Evolutionary conservation across 805 yeast species (phyloP).

Genomic region (Grigorovia humatica): DNA sequence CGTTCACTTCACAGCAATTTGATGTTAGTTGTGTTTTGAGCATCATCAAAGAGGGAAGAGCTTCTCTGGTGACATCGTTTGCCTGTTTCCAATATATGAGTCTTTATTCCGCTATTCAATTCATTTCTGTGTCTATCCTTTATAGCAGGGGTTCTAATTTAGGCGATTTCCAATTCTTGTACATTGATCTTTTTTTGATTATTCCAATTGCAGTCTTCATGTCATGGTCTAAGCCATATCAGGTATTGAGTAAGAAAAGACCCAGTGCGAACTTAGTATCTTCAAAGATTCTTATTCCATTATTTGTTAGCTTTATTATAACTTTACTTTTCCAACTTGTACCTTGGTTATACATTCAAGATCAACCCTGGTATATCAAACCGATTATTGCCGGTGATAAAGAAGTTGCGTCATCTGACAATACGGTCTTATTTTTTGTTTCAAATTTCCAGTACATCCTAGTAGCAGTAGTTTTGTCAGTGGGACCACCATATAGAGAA

Average conservation of each 20-base stretch:
- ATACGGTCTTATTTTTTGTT: slow-evolving; percentile 71
- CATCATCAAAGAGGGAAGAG: slow-evolving; percentile 89
- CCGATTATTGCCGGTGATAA: slow-evolving; percentile 79
- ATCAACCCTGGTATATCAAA: slow-evolving; percentile 61
- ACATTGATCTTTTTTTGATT: slow-evolving; percentile 84
- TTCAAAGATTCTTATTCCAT: slow-evolving; percentile 73
- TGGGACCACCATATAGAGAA: slow-evolving; percentile 89
- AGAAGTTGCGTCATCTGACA: slow-evolving; percentile 78
- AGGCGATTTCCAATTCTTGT: slow-evolving; percentile 93
- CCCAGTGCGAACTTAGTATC: slow-evolving; percentile 94
- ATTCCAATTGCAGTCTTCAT: slow-evolving; percentile 91
- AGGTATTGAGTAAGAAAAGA: slow-evolving; percentile 49
- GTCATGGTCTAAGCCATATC: slow-evolving; percentile 91
- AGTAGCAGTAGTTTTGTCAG: slow-evolving; percentile 73
- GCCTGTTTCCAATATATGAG: slow-evolving; percentile 98
- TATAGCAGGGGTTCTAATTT: slow-evolving; percentile 84
- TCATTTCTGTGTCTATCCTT: slow-evolving; percentile 72
- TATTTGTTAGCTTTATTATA: slow-evolving; percentile 65
- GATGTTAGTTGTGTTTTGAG: slow-evolving; percentile 89
- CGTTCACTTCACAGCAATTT: slow-evolving; percentile 83
- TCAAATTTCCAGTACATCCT: slow-evolving; percentile 85
- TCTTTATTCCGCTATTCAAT: slow-evolving; percentile 91
- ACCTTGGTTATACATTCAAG: slow-evolving; percentile 53
- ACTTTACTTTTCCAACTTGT: slow-evolving; percentile 54
- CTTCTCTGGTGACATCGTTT: slow-evolving; percentile 88